Evolutionary conservation across 495 filamentous ascomycete species (phyloP), one percentile per base, ranked within the genome.

Genomic region (Xylaria intraflava): DNA sequence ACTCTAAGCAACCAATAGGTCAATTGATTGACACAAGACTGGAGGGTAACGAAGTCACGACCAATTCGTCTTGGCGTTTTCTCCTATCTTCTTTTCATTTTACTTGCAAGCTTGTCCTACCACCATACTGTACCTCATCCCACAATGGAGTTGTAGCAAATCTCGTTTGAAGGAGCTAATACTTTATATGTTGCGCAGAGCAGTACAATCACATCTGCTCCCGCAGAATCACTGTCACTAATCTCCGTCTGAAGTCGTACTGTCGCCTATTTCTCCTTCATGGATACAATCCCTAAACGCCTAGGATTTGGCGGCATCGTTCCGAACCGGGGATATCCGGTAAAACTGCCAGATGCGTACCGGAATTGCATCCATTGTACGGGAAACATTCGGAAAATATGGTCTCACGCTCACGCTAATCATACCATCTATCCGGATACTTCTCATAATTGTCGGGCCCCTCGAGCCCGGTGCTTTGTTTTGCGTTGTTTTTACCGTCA

Each of bases 1-100:
- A 59, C 76, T 98, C 49, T 96, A 71, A 65, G 47, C 39, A 48
- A 10, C 30, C 43, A 47, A 24, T 33, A 24, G 23, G 41, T 44
- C 40, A 42, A 29, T 26, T 20, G 26, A 17, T 54, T 17, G 3
- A 14, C 10, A 54, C 35, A n/a, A 29, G 2, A 46, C 42, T 10
- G 16, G 4, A 19, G 42, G 17, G 53, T 62, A 38, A 65, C 55
- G 62, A 63, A 42, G 53, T 68, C 45, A 65, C 41, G 60, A 67
- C 49, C 33, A 55, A 54, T 58, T 46, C 42, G 20, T 46, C 23
- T 30, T 56, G 49, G 53, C 47, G 0, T 9, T 5, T 38, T 46
- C 38, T 19, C 29, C 31, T 30, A 19, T 31, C 2, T 9, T 5
- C 23, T 31, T 17, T 16, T 30, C 1, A 14, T 3, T 38, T 38